These are phyloP conservation scores for Astragalus membranaceus DNA, from an alignment of 306 rosid genomes.

Conservation along the genomic window DNA sequence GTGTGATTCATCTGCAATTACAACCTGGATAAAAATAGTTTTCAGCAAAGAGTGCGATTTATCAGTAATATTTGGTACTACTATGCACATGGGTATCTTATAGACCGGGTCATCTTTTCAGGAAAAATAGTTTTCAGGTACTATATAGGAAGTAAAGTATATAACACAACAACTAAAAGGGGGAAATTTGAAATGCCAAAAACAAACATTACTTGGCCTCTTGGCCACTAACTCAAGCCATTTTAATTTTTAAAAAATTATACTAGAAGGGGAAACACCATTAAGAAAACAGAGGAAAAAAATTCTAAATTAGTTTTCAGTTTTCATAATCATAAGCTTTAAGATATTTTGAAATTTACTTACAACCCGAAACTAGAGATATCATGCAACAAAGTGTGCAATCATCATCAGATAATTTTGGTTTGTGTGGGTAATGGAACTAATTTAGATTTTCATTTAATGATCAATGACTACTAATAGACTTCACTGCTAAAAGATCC, in stretches of 20 bases:
- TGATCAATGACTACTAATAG: neutral
- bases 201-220: neutral
- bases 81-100: neutral
- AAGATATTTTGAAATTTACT: neutral
- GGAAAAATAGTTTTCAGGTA: too few species aligned
- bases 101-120: neutral
- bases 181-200: neutral
- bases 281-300: neutral
- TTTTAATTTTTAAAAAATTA: neutral
- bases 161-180: neutral
- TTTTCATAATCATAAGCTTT: slow-evolving; percentile 1
- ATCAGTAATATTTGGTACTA: slow-evolving; percentile 3
- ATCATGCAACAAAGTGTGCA: neutral
- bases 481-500: slow-evolving; percentile 3
- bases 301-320: neutral
- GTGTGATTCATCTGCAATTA: slow-evolving; percentile 98
- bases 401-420: neutral
- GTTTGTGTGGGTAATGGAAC: neutral
- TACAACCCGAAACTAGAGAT: slow-evolving; percentile 6
- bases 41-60: slow-evolving; percentile 20
- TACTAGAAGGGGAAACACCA: neutral
- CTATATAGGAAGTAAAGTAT: neutral
- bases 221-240: neutral
- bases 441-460: slow-evolving; percentile 1
- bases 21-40: slow-evolving; percentile 59